Evolutionary conservation across 2,329 filamentous ascomycete species (phyloP), one percentile per base, ranked within the genome.

Genomic region (Alternaria viburni): DNA sequence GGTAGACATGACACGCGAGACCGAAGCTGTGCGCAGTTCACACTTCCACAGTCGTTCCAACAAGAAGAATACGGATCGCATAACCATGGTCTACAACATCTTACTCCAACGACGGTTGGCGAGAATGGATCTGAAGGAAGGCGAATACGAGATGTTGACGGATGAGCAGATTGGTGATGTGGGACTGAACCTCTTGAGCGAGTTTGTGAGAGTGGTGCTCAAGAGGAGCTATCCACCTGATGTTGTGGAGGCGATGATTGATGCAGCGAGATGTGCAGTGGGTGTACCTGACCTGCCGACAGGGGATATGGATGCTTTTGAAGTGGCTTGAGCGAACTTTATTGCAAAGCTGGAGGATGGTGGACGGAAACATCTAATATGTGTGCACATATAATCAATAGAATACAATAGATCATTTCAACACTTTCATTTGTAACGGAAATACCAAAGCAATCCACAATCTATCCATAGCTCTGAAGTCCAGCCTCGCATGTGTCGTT

Each of bases 261-360:
- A 74, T 15, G 63, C 70, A 13, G 71, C 75, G 12, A 74, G 66
- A 56, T 57, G 58, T 10, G 70, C 68, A 7, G 66, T 74, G 13
- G 77, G 76, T 6, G 57, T 77, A 9, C 67, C 69, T 8, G 57
- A 71, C 21, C 54, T 78, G 57, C 23, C 46, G 17, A 80, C 74
- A 9, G 77, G 77, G 11, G 76, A 80, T 56, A 25, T 75, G 68
- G 70, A 73, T 59, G 73, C 73, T 23, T 77, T 71, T 58, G 62
- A 67, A 44, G 74, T 77, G 45, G 59, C 41, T 49, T 62, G 59
- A 62, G 3, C 13, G 54, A 17, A 5, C 9, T 15, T 9, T 45
- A 17, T 52, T 6, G 15, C 30, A 23, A 23, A 28, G 19, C 3
- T 52, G 49, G 19, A 51, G 17, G 28, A 10, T 21, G 15, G 13